Evolutionary conservation across 2,329 filamentous ascomycete species (phyloP).

Genomic region (Dactylonectria macrodidyma): DNA sequence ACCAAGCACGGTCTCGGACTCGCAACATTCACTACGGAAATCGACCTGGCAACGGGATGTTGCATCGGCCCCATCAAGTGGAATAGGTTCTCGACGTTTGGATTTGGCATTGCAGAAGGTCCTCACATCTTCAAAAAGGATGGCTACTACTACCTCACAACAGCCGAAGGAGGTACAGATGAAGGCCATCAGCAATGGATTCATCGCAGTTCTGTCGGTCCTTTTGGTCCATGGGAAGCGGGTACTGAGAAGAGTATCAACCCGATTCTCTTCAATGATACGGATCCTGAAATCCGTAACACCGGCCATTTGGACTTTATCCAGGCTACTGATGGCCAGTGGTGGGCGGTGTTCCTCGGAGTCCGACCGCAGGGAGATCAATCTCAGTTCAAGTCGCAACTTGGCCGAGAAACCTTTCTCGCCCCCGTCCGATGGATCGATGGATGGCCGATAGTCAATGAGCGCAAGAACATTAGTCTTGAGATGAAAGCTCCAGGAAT

Average conservation of each 20-base stretch:
- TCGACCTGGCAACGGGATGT: not conserved
- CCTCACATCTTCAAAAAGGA: slow-evolving; percentile 61
- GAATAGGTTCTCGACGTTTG: not conserved
- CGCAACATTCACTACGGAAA: not conserved
- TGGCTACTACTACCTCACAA: slow-evolving; percentile 64
- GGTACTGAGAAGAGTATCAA: not conserved
- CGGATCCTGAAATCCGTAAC: not conserved
- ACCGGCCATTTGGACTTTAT: not conserved
- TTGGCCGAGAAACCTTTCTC: not conserved
- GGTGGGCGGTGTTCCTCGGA: not conserved
- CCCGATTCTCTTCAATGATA: not conserved
- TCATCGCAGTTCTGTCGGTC: not conserved
- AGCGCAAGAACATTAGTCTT: not conserved
- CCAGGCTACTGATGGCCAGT: not conserved
- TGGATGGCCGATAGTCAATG: not conserved
- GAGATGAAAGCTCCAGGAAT: not conserved
- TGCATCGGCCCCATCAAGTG: not conserved
- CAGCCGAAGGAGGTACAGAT: slow-evolving; percentile 64
- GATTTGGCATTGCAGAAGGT: slow-evolving; percentile 46
- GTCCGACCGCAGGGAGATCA: not conserved
- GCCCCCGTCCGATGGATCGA: not conserved
- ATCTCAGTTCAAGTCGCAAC: not conserved
- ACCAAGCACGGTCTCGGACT: not conserved
- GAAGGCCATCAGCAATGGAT: slow-evolving; percentile 51
- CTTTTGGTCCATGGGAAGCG: not conserved